Percentiles rank a stretch among this genome's conserved stretches.
These are phyloP conservation scores for Microbotryum scabiosae DNA, from an alignment of 1,284 basidiomycete genomes.

Conservation along the genomic window DNA sequence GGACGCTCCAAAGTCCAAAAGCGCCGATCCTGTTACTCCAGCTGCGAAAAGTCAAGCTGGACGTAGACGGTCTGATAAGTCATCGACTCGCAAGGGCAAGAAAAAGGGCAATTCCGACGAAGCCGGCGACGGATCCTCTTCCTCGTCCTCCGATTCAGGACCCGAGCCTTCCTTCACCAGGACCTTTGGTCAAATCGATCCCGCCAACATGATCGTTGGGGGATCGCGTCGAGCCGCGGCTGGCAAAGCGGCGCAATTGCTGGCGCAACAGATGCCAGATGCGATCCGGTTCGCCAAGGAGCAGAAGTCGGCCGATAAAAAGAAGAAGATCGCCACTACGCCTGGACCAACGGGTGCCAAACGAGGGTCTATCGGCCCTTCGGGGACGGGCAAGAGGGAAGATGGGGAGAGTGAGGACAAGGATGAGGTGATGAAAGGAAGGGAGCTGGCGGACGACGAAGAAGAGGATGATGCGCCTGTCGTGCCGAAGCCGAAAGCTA, in stretches of 20 bases:
- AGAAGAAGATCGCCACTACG: constrained; percentile 20
- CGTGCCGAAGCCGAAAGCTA: constrained; percentile 12
- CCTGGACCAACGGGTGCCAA: constrained; percentile 21
- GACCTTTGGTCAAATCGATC: constrained; percentile 12
- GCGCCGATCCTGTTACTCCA: background rate
- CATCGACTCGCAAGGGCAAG: too few species aligned
- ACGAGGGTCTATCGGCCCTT: constrained; percentile 2
- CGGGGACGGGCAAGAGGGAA: background rate
- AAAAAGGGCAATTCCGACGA: background rate
- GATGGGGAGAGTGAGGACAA: constrained; percentile 12
- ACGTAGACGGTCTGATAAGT: too few species aligned
- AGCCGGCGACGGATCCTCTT: background rate
- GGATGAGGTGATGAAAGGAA: constrained; percentile 1
- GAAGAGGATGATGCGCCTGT: constrained; percentile 7
- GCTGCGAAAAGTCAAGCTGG: too few species aligned
- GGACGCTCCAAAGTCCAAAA: background rate
- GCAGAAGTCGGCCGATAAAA: constrained; percentile 4
- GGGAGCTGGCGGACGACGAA: constrained; percentile 1
- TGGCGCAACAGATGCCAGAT: constrained; percentile 67
- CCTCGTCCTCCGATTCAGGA: constrained; percentile 4
- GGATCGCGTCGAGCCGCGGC: constrained; percentile 50
- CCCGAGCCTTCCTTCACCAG: constrained; percentile 5
- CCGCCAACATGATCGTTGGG: constrained; percentile 15
- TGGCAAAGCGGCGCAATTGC: constrained; percentile 52
- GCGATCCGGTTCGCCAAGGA: constrained; percentile 51